phyloP scores from a whole-genome alignment of 257 asterid genomes.

The Echites panduratus region DNA sequence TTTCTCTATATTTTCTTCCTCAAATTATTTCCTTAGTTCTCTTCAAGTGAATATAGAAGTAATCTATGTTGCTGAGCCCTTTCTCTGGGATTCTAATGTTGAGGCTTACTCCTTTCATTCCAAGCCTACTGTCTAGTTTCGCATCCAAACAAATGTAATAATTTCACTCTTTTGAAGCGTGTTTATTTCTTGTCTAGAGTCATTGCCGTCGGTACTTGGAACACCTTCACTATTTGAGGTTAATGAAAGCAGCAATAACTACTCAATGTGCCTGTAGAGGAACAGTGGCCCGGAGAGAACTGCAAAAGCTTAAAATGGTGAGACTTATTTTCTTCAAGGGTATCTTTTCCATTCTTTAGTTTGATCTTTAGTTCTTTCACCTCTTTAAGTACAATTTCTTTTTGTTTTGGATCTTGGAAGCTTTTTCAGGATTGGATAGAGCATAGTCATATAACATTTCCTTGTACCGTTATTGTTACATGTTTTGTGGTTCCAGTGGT shows the following conservation, averaged over 20 bases:
- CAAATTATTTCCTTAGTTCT: neutral
- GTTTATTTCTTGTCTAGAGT: slow-evolving; percentile 31
- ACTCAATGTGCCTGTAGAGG: slow-evolving; percentile 64
- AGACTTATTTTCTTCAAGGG: slow-evolving; percentile 17
- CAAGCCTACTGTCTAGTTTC: neutral
- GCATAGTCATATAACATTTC: neutral
- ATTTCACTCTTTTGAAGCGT: neutral
- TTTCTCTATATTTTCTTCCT: neutral
- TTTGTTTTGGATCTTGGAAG: neutral
- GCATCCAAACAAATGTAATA: neutral
- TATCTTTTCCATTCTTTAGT: neutral
- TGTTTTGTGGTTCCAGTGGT: neutral
- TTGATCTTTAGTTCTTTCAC: neutral
- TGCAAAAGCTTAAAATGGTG: slow-evolving; percentile 59
- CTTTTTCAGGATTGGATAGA: neutral
- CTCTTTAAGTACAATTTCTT: neutral
- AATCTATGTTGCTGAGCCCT: neutral
- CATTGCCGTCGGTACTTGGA: slow-evolving; percentile 41
- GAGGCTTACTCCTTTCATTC: neutral
- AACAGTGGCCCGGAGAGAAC: slow-evolving; percentile 45
- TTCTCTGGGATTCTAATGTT: neutral
- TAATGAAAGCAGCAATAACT: slow-evolving; percentile 46
- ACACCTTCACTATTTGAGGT: slow-evolving; percentile 31
- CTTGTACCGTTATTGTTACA: neutral
- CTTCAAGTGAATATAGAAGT: neutral